A percentile compares a stretch with the other conserved stretches of the same genome.
phyloP scores from a whole-genome alignment of 176 grass and related monocot genomes.

The Tillandsia fasciculata region DNA sequence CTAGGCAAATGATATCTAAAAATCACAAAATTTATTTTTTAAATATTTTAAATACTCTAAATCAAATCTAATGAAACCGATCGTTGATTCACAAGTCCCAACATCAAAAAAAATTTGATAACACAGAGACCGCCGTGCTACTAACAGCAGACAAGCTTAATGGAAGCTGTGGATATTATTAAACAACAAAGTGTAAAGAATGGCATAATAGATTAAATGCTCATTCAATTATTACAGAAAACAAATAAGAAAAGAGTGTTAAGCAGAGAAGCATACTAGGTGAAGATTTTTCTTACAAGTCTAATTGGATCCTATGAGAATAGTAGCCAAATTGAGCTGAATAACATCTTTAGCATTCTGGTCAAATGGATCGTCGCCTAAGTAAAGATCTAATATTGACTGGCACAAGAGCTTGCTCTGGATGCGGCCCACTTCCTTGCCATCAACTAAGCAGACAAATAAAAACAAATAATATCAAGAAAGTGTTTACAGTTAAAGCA shows the following conservation, averaged over 20 bases:
- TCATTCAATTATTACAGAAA: not conserved
- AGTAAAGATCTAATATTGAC: constrained; percentile 88
- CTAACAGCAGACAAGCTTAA: no score
- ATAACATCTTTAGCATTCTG: constrained; percentile 54
- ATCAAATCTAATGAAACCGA: no score
- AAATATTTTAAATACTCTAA: no score
- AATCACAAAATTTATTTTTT: no score
- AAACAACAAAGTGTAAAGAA: no score
- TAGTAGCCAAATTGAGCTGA: constrained; percentile 44
- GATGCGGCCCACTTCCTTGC: constrained; percentile 55
- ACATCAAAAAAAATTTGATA: no score
- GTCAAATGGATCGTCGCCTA: constrained; percentile 84
- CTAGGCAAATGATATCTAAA: no score
- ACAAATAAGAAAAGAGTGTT: not conserved
- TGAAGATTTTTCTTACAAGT: not conserved
- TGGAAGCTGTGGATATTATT: no score
- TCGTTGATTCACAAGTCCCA: no score
- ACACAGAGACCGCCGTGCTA: no score
- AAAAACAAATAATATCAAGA: no score
- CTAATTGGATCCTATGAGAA: constrained; percentile 21
- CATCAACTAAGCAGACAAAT: constrained; percentile 37
- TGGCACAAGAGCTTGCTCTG: constrained; percentile 76
- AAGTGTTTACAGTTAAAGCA: no score
- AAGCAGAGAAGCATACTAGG: not conserved
- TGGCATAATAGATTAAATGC: not conserved